Evolutionary conservation across 345 rosid species (phyloP), one percentile per base, ranked within the genome.

Genomic region (Brassica rapa): DNA sequence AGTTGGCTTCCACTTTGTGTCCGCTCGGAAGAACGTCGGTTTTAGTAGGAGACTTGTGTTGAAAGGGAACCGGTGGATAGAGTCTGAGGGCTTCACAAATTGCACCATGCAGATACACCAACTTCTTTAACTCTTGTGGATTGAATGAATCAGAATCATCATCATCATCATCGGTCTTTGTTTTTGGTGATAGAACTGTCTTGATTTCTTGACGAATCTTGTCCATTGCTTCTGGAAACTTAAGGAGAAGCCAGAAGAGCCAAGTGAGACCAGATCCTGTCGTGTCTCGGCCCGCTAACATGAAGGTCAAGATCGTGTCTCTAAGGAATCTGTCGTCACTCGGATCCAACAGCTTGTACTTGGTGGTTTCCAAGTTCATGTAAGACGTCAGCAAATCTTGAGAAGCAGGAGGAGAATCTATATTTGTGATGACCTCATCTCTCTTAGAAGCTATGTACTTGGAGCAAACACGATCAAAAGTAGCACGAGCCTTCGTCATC

Each of bases 231-330:
- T 70, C 59, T 11, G 86, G 85, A 14, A 67, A 77, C 43, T 60
- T 74, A 2, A 76, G 70, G 4, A 89, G 63, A 32, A 82, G 79
- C 89, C 87, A 86, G 23, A 89, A 88, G 70, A 89, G 76, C 90
- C 90, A 88, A 15, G 84, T 64, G 53, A 89, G 81, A 41, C 74
- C 84, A 43, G 84, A 76, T 4, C 77, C 76, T 46, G 81, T 81
- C 0, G 84, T 81, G 81, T 86, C 92, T 41, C 89, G 62, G n/a
- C 94, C 90, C 5, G 90, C 92, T 51, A 85, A 15, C 84, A 88
- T 61, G 78, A 90, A 80, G 66, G 74, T 86, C 62, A 87, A 16
- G 53, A 88, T 29, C 15, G 82, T 88, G 77, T 88, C 94, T 73
- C 86, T 86, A 3, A 90, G 39, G 74, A 86, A 88, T 55, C 82